Evolutionary conservation across 129 eudicot species (phyloP).

Genomic region (Artemisia annua): DNA sequence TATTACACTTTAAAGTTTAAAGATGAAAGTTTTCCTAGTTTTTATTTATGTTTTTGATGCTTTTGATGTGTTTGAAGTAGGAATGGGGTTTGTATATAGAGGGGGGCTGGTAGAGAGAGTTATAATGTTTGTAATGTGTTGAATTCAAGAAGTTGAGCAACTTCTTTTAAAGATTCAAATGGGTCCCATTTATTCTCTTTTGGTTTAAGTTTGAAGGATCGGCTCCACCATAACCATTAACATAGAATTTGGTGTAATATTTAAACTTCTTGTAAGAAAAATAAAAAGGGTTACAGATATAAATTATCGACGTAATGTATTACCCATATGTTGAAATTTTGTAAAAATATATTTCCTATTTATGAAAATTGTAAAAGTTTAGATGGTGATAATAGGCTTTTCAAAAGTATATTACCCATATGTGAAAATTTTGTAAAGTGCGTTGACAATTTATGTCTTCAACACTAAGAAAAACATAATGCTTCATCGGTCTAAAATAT

Average conservation of each 20-base stretch:
- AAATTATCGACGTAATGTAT: too few relatives aligned
- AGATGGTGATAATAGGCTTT: too few relatives aligned
- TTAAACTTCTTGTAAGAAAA: background rate
- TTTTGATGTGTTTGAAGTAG: conserved; percentile 26
- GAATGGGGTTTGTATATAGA: conserved; percentile 17
- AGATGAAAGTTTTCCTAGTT: conserved; percentile 2
- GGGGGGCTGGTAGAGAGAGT: conserved; percentile 16
- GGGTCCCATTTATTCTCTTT: conserved; percentile 35
- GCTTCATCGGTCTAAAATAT: too few relatives aligned
- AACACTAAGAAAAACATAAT: too few relatives aligned
- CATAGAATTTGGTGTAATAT: conserved; percentile 30
- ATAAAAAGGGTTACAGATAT: too few relatives aligned
- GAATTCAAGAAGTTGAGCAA: conserved; percentile 37
- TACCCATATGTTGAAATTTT: too few relatives aligned
- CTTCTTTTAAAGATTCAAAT: conserved; percentile 42
- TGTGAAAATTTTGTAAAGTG: too few relatives aligned
- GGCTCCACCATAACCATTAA: conserved; percentile 39
- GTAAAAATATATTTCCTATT: too few relatives aligned
- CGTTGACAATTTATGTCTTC: too few relatives aligned
- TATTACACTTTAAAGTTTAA: conserved; percentile 25
- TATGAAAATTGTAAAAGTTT: too few relatives aligned
- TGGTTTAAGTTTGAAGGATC: conserved; percentile 26
- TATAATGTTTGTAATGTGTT: conserved; percentile 9
- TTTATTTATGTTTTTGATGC: too few relatives aligned
- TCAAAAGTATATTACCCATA: too few relatives aligned